Conservation (phyloP, 257 asterid species). For the Verbascum thapsus region DNA sequence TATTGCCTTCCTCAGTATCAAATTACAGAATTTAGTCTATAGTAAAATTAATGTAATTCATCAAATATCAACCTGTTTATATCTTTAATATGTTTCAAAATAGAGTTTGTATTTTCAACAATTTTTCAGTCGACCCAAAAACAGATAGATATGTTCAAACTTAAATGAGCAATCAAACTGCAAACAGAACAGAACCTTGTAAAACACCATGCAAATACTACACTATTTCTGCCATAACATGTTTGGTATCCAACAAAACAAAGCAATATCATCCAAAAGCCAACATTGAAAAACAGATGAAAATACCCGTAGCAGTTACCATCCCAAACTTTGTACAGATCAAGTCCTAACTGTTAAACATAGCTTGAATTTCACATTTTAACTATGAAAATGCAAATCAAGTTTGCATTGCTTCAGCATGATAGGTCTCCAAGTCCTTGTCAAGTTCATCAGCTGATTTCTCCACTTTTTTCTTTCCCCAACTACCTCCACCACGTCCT, state of each 20-base stretch:
- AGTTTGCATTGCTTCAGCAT: conserved; percentile 72
- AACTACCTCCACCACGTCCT: conserved; percentile 44
- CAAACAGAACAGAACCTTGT: neutral
- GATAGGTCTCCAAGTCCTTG: conserved; percentile 86
- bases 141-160: too few relatives aligned
- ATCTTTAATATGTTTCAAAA: too few relatives aligned
- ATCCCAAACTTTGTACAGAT: neutral
- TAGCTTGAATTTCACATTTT: too few relatives aligned
- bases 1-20: too few relatives aligned
- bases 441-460: conserved; percentile 89
- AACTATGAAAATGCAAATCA: conserved; percentile 13
- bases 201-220: neutral
- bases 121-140: too few relatives aligned
- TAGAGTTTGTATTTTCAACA: too few relatives aligned
- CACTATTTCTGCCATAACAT: neutral
- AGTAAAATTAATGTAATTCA: too few relatives aligned
- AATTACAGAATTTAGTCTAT: too few relatives aligned
- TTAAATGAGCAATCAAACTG: neutral
- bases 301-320: neutral
- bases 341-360: too few relatives aligned
- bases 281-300: neutral
- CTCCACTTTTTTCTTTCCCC: conserved; percentile 47
- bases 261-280: conserved; percentile 9
- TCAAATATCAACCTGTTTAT: too few relatives aligned
- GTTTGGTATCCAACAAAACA: neutral